Conservation (phyloP, 78 protist genomes). For the Polysphondylium violaceum region DNA sequence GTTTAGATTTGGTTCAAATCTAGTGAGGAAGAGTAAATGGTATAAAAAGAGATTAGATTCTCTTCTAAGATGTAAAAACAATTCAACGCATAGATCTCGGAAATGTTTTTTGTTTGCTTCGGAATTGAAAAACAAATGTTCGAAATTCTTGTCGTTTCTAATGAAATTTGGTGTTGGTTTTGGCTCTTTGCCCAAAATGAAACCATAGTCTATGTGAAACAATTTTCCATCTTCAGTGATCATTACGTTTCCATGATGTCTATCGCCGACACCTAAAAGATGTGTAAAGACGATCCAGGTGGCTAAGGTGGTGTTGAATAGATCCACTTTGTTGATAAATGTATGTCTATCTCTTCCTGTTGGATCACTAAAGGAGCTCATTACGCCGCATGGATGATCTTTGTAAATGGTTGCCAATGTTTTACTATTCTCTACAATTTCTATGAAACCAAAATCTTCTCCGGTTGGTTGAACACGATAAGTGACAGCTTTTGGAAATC, state of each 20-base stretch:
- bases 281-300: slow-evolving; percentile 97
- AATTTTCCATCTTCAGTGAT: slow-evolving; percentile 83
- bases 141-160: slow-evolving; percentile 17
- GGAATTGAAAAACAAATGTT: not conserved
- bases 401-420: slow-evolving; percentile 63
- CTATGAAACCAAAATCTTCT: slow-evolving; percentile 70
- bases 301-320: slow-evolving; percentile 70
- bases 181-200: slow-evolving; percentile 93
- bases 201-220: slow-evolving; percentile 98
- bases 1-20: slow-evolving; percentile 6
- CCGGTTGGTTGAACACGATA: slow-evolving; percentile 50
- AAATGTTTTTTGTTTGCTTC: slow-evolving; percentile 9
- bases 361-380: slow-evolving; percentile 12
- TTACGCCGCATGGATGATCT: slow-evolving; percentile 12
- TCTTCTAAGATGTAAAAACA: slow-evolving; percentile 26
- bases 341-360: too few relatives aligned
- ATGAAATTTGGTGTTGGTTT: slow-evolving; percentile 11
- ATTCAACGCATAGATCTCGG: not conserved
- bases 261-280: slow-evolving; percentile 96
- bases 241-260: slow-evolving; percentile 96
- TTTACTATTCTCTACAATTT: slow-evolving; percentile 67
- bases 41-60: slow-evolving; percentile 43
- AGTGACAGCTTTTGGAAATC: slow-evolving; percentile 13
- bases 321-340: too few relatives aligned
- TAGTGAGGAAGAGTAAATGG: slow-evolving; percentile 46